Evolutionary conservation across 2,329 filamentous ascomycete species (phyloP).

Genomic region (Fusarium sp.): DNA sequence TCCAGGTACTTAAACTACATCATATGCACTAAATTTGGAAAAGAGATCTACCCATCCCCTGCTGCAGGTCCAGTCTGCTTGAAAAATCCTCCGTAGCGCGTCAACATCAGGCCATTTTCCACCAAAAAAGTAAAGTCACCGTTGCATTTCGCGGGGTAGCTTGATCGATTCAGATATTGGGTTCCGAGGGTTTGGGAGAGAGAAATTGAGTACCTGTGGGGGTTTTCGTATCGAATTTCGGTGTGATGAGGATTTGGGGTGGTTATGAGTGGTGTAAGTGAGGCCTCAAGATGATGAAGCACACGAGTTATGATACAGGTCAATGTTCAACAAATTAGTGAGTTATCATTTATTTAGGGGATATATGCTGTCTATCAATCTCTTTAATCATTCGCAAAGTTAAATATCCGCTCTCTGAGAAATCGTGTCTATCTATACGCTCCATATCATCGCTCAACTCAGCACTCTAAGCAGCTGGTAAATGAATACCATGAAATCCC

Average conservation of each 20-base stretch:
- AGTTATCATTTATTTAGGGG: rapidly evolving
- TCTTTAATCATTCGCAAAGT: neutral
- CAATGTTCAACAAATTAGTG: too few species aligned
- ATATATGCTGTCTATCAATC: neutral
- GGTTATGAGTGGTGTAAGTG: neutral
- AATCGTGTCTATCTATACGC: neutral
- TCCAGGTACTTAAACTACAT: neutral
- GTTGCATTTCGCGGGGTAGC: conserved; percentile 49
- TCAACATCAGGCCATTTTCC: conserved; percentile 46
- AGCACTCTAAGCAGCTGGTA: conserved; percentile 26
- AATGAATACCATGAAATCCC: conserved; percentile 74
- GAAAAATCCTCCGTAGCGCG: conserved; percentile 10
- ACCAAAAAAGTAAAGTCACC: conserved; percentile 27
- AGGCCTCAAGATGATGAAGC: neutral
- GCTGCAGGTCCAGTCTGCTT: conserved; percentile 3
- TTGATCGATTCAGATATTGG: neutral
- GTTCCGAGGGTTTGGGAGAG: conserved; percentile 14
- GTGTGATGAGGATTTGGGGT: neutral
- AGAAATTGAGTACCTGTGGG: conserved; percentile 6
- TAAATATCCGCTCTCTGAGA: neutral
- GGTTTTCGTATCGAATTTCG: conserved; percentile 12
- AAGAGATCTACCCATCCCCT: neutral
- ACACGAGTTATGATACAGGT: neutral
- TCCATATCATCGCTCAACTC: neutral
- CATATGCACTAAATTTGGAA: neutral